Percentiles rank a stretch among this genome's conserved stretches.
Conservation (phyloP, 805 yeast species). For the Candida anglica region DNA sequence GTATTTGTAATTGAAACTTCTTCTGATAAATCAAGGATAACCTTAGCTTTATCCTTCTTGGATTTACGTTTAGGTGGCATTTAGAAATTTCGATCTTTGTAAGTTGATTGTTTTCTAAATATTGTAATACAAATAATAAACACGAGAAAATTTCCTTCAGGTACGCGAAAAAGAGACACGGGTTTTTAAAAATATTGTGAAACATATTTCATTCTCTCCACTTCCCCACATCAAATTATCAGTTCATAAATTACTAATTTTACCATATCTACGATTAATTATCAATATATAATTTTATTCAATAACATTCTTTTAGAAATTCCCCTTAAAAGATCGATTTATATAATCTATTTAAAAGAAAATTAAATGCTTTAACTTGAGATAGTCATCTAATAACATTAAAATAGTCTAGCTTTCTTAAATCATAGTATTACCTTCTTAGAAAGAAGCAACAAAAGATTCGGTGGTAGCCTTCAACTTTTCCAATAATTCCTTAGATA, state of each 20-base stretch:
- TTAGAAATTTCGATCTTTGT: too few species aligned
- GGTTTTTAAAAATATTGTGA: slow-evolving; percentile 1
- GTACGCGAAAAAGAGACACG: not conserved
- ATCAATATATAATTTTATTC: too few species aligned
- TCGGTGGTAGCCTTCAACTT: slow-evolving; percentile 89
- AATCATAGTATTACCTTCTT: slow-evolving; percentile 16
- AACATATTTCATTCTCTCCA: too few species aligned
- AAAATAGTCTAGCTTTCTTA: not conserved
- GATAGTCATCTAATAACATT: not conserved
- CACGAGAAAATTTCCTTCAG: not conserved
- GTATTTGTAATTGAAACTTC: too few species aligned
- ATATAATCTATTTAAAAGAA: not conserved
- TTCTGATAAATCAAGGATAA: not conserved
- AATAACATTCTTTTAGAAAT: slow-evolving; percentile 1
- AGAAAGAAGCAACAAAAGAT: slow-evolving; percentile 87
- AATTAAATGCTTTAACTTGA: not conserved
- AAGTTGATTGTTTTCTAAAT: too few species aligned
- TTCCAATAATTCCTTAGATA: slow-evolving; percentile 81
- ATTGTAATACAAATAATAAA: not conserved
- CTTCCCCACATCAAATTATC: too few species aligned
- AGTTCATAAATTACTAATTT: too few species aligned
- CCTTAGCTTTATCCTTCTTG: not conserved
- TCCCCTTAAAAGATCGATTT: not conserved
- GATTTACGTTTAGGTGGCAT: not conserved
- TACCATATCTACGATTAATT: too few species aligned